A percentile compares a stretch with the other conserved stretches of the same genome.
phyloP scores from a whole-genome alignment of 2,329 filamentous ascomycete genomes.

The Ophiocordyceps sinensis region DNA sequence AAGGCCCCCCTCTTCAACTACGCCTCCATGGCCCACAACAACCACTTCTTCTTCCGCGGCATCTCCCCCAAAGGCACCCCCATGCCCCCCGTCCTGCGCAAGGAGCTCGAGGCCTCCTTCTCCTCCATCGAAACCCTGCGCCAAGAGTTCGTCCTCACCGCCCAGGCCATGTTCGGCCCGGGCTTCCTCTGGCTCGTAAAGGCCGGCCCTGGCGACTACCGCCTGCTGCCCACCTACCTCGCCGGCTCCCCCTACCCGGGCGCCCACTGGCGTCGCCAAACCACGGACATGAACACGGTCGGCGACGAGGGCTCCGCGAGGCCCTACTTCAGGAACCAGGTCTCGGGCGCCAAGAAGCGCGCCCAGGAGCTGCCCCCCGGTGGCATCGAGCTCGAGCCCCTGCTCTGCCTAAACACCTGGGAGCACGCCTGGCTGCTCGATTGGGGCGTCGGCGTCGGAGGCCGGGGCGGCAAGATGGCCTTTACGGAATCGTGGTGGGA shows the following conservation, averaged over 20 bases:
- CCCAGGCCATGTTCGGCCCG: slow-evolving; percentile 85
- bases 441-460: slow-evolving; percentile 45
- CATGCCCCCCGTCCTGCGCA: slow-evolving; percentile 42
- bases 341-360: slow-evolving; percentile 14
- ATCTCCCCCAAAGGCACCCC: slow-evolving; percentile 25
- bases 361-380: slow-evolving; percentile 39
- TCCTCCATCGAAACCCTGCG: slow-evolving; percentile 71
- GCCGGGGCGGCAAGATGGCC: slow-evolving; percentile 55
- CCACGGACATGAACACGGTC: slow-evolving; percentile 54
- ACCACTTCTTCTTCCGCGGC: slow-evolving; percentile 62
- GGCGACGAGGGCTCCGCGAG: slow-evolving; percentile 23
- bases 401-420: slow-evolving; percentile 93
- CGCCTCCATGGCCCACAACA: slow-evolving; percentile 94
- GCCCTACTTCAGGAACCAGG: slow-evolving; percentile 24
- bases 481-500: slow-evolving; percentile 82
- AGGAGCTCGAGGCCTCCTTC: slow-evolving; percentile 55
- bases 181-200: slow-evolving; percentile 94
- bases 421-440: slow-evolving; percentile 85
- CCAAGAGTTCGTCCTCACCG: slow-evolving; percentile 65
- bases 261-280: slow-evolving; percentile 65
- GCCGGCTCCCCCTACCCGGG: slow-evolving; percentile 78
- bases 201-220: slow-evolving; percentile 32
- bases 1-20: slow-evolving; percentile 82
- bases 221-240: slow-evolving; percentile 77
- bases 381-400: slow-evolving; percentile 53